phyloP scores from a whole-genome alignment of 2,329 filamentous ascomycete genomes.

The Dactylellina cionopaga region DNA sequence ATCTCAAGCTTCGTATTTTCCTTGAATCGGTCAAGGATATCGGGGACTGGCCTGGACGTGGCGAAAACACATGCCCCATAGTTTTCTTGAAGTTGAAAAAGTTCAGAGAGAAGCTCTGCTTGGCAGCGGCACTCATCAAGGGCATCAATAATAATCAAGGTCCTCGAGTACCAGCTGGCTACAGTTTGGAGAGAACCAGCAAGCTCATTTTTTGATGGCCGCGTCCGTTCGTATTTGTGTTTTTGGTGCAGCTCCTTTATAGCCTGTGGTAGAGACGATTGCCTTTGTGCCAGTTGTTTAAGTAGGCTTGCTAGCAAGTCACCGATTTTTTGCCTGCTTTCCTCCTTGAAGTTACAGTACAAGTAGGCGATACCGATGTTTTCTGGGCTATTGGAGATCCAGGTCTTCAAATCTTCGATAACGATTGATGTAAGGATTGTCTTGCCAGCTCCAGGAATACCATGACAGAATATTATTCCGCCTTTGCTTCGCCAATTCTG shows the following conservation, averaged over 20 bases:
- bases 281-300: constrained; percentile 60
- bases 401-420: constrained; percentile 61
- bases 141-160: constrained; percentile 29
- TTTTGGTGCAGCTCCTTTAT: constrained; percentile 58
- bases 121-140: constrained; percentile 24
- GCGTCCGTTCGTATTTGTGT: constrained; percentile 34
- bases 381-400: neutral
- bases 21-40: constrained; percentile 47
- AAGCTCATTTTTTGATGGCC: neutral
- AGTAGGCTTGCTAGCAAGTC: constrained; percentile 60
- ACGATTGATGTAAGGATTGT: constrained; percentile 63
- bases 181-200: neutral
- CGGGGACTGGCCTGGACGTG: constrained; percentile 54
- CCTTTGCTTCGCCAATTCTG: neutral
- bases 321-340: constrained; percentile 60
- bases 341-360: constrained; percentile 63
- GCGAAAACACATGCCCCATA: neutral
- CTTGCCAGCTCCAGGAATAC: constrained; percentile 65
- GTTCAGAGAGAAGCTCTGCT: neutral
- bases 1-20: neutral
- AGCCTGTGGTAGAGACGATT: constrained; percentile 54
- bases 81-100: neutral
- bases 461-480: constrained; percentile 62
- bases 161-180: neutral
- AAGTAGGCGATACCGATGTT: constrained; percentile 62